phyloP scores from a whole-genome alignment of 2,329 filamentous ascomycete species.

The Fusarium veterinarium region DNA sequence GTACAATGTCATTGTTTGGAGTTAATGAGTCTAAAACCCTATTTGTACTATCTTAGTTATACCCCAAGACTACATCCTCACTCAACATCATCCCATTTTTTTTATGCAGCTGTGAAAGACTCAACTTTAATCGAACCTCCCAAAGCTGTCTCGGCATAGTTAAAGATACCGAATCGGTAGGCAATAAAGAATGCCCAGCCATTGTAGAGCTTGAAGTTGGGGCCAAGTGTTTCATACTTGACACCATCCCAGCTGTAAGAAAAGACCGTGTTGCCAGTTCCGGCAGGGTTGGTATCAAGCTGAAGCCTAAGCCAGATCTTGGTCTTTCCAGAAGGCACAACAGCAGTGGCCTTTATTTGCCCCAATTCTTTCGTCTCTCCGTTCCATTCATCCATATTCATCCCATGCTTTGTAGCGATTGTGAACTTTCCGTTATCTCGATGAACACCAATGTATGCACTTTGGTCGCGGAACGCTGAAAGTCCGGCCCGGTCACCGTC shows the following conservation, averaged over 20 bases:
- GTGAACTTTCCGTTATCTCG: conserved; percentile 44
- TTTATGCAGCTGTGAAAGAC: conserved; percentile 29
- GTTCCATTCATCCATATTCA: conserved; percentile 52
- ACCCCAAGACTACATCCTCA: not conserved
- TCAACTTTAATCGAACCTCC: conserved; percentile 50
- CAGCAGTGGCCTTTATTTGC: conserved; percentile 31
- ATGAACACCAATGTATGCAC: conserved; percentile 64
- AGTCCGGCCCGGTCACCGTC: conserved; percentile 65
- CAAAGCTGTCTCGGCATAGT: conserved; percentile 57
- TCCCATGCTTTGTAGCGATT: conserved; percentile 51
- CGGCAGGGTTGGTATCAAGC: conserved; percentile 41
- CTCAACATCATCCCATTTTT: not conserved
- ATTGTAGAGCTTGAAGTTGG: conserved; percentile 51
- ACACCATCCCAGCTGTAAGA: conserved; percentile 33
- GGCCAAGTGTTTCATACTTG: conserved; percentile 44
- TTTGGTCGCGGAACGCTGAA: conserved; percentile 63
- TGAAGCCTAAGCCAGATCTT: conserved; percentile 41
- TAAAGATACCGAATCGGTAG: conserved; percentile 62
- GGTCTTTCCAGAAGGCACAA: conserved; percentile 30
- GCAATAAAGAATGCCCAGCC: conserved; percentile 62
- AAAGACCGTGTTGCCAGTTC: conserved; percentile 36
- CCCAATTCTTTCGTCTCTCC: conserved; percentile 35
- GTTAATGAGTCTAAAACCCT: not conserved
- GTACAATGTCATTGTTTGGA: not conserved
- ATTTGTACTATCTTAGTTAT: not conserved